Base-by-base conservation (phyloP, 352 stramenopile species). In the Phytophthora pini region DNA sequence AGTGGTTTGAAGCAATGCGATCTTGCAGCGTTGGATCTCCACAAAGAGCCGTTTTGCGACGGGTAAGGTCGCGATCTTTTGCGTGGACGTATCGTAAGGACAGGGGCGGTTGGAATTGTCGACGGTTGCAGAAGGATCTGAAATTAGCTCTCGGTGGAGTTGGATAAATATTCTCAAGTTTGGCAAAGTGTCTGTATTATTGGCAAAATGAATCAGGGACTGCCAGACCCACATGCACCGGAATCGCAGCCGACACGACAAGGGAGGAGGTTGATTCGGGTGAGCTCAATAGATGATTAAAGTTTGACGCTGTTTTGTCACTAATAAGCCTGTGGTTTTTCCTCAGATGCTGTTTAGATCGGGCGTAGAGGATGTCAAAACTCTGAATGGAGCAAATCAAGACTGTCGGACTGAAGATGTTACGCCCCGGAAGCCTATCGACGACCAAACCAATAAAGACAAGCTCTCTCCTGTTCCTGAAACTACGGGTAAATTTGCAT, bases 291-390 rank as follows among this genome's bases (percentile, higher is more conserved):
- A 26, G 22, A 29, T 56, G 4, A 11, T 20, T 17, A 31, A 48
- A 17, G 5, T 43, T 22, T 43, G 5, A 43, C 5, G 13, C 13
- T 43, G n/a, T 12, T 26, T 26, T 36, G 1, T 8, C 9, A 4
- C 9, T 22, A 22, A 43, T 10, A 11, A 10, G 38, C 32, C 9
- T 13, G 32, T n/a, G 20, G 4, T 4, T 38, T 9, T 5, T 15
- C 41, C 39, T 27, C 5, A 89, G 80, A 81, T 86, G 76, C 56
- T 89, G 49, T 86, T 89, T 58, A 70, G 74, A 29, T 79, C 76
- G 15, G 29, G 20, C 31, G 24, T 4, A 13, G 61, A 61, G 2
- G 47, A 62, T 7, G 38, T 1, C 4, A 68, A 60, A 46, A 32
- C 41, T 44, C 8, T 17, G 2, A 27, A 29, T 31, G n/a, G 4